Evolutionary conservation across 2,329 filamentous ascomycete genomes (phyloP), one percentile per base, ranked within the genome.

Genomic region (Epichloe elymi): DNA sequence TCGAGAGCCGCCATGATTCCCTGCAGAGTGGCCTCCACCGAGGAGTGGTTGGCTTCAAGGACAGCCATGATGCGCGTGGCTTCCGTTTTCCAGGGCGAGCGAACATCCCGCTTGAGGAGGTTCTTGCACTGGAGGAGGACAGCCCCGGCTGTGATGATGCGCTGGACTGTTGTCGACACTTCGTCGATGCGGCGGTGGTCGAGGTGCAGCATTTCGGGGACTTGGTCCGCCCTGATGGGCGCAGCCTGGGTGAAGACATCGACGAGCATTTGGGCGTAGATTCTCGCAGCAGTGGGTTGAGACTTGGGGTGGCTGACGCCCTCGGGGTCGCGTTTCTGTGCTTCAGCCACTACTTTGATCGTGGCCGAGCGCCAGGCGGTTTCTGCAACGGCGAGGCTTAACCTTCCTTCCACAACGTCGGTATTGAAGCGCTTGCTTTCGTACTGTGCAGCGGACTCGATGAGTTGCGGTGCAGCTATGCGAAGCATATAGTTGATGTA

Each of bases 101-200:
- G 80, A 3, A 88, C 85, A 60, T 91, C 86, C 15, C 87, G 80
- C 67, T 89, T 90, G 35, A 93, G 75, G 7, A 91, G 72, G 58
- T 89, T 91, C 70, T 93, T 93, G 65, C 83, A 85, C 48, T 88
- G 88, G 14, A 91, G 70, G 30, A 90, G 70, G 46, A 91, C 83
- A 0, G 86, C 83, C 1, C 84, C 85, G 3, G 85, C 78, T 1
- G 85, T 85, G 20, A 86, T 78, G 58, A 91, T 83, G 43, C 80
- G 77, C 44, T 68, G 67, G 0, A 69, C 60, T 56, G 59, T 66
- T 19, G 56, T 61, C 0, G 69, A 71, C 10, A 71, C 61, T 36
- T 67, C 57, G 38, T 58, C 65, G 41, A 88, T 77, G 15, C 86
- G 83, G 49, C 74, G 76, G 40, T 72, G 63, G 58, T 93, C 87